Evolutionary conservation across 148 eudicot genomes (phyloP).

Genomic region (Heliosperma pusillum): DNA sequence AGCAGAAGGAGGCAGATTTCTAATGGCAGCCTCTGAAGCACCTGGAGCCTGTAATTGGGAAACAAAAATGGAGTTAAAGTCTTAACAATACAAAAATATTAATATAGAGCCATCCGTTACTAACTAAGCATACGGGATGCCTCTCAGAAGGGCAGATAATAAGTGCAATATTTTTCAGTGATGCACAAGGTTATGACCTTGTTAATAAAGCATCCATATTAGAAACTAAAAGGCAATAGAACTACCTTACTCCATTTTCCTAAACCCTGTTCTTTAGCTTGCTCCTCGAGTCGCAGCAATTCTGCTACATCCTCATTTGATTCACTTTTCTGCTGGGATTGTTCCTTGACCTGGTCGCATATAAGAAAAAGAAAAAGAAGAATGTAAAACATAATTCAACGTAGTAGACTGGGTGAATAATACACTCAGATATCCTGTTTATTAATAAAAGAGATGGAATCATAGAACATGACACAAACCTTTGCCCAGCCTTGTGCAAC

Average conservation of each 20-base stretch:
- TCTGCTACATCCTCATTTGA: conserved; percentile 59
- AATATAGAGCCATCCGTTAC: neutral
- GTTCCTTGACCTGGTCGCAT: conserved; percentile 66
- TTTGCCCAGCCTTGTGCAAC: conserved; percentile 96
- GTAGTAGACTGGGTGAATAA: neutral
- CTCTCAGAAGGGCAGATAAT: neutral
- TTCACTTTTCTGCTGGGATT: conserved; percentile 56
- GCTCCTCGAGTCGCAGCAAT: conserved; percentile 61
- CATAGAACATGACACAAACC: conserved; percentile 40
- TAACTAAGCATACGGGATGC: neutral
- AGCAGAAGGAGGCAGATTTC: conserved; percentile 88
- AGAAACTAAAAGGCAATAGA: neutral
- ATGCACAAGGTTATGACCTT: neutral
- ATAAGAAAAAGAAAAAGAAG: neutral
- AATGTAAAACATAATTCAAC: neutral
- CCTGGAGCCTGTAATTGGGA: conserved; percentile 54
- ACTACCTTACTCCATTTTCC: conserved; percentile 94
- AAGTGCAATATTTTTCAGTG: neutral
- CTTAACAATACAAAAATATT: neutral
- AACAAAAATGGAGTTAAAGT: neutral
- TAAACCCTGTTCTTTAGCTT: conserved; percentile 77
- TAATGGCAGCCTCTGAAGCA: conserved; percentile 79
- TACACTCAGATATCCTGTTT: neutral
- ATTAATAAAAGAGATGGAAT: neutral
- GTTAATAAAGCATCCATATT: neutral